phyloP scores from a whole-genome alignment of 768 basidiomycete species.

The Lenzites betulinus region DNA sequence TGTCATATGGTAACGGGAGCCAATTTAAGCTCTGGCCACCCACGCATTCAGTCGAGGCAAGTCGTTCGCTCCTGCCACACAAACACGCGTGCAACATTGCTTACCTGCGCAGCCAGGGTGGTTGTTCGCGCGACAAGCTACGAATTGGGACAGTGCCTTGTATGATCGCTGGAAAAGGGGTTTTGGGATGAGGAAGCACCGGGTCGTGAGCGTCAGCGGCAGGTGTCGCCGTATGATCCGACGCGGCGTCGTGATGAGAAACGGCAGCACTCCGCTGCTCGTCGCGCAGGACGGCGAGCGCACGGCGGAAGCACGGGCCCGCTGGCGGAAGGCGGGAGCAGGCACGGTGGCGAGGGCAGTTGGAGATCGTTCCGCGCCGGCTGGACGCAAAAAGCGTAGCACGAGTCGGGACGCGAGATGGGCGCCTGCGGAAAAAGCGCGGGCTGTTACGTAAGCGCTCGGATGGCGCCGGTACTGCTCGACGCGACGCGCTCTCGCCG shows the following conservation, averaged over 20 bases:
- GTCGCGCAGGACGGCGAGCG: conserved; percentile 1
- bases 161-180: conserved; percentile 12
- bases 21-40: too few species aligned
- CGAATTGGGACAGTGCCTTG: background rate
- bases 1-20: too few species aligned
- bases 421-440: conserved; percentile 17
- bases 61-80: too few species aligned
- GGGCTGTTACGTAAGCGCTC: conserved; percentile 20
- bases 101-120: too few species aligned
- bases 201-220: conserved; percentile 21
- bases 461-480: conserved; percentile 23
- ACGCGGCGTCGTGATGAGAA: conserved; percentile 8
- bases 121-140: too few species aligned
- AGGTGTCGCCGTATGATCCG: conserved; percentile 6
- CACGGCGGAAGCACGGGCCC: background rate
- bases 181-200: conserved; percentile 21
- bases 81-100: too few species aligned
- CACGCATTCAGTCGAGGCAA: too few species aligned
- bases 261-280: background rate
- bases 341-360: background rate
- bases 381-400: background rate
- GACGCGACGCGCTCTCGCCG: conserved; percentile 32
- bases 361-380: background rate
- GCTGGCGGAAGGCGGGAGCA: background rate
- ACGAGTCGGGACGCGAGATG: conserved; percentile 3